phyloP scores from a whole-genome alignment of 1,139 yeast species.

The Debaryomyces fabryi region DNA sequence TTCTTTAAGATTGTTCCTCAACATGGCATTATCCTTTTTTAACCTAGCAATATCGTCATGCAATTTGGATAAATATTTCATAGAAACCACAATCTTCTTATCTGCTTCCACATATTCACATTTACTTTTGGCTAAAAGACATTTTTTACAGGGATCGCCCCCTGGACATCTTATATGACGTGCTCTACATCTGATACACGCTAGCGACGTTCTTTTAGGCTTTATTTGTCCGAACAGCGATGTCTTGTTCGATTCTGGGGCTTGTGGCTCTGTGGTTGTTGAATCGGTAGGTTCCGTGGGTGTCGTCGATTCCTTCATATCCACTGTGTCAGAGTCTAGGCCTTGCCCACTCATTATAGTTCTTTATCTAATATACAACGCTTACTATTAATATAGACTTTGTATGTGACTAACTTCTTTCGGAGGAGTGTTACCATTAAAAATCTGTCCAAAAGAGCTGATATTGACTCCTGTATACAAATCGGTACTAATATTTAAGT shows the following conservation, averaged over 20 bases:
- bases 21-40: conserved; percentile 55
- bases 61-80: conserved; percentile 68
- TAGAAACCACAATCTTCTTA: conserved; percentile 74
- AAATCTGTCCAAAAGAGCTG: conserved; percentile 1
- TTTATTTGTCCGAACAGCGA: conserved; percentile 11
- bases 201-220: conserved; percentile 40
- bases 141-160: conserved; percentile 73
- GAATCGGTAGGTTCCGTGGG: neutral
- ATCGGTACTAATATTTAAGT: neutral
- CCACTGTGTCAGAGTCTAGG: neutral
- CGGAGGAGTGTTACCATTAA: neutral
- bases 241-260: neutral
- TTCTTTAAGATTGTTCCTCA: conserved; percentile 49
- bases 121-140: conserved; percentile 56
- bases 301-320: neutral
- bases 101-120: conserved; percentile 83
- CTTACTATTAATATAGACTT: neutral
- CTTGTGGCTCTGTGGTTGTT: neutral
- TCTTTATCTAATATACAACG: neutral
- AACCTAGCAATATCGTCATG: conserved; percentile 66
- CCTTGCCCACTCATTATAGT: conserved; percentile 5
- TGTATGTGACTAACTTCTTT: neutral
- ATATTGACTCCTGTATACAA: neutral
- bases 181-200: conserved; percentile 72
- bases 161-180: conserved; percentile 84